These are phyloP conservation scores for Esteya vermicola DNA, from an alignment of 2,329 filamentous ascomycete species.

Conservation along the genomic window DNA sequence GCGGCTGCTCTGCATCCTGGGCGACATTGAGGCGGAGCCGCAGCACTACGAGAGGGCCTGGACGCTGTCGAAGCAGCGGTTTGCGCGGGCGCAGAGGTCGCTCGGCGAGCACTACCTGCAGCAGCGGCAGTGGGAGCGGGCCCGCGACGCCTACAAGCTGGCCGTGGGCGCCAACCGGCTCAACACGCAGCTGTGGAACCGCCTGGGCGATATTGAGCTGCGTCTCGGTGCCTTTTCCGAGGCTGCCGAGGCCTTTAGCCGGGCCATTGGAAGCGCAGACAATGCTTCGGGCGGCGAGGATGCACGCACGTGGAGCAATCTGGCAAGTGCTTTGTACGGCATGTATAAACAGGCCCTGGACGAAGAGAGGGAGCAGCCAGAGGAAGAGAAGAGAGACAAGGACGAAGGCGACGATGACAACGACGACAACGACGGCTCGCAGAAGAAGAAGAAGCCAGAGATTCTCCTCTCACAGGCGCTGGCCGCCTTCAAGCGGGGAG, in stretches of 20 bases:
- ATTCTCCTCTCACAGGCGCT: slow-evolving; percentile 60
- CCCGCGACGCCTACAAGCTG: slow-evolving; percentile 62
- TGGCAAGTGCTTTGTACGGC: slow-evolving; percentile 69
- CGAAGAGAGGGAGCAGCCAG: slow-evolving; percentile 15
- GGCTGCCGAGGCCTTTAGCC: slow-evolving; percentile 70
- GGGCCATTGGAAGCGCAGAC: slow-evolving; percentile 54
- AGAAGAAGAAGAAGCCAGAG: slow-evolving; percentile 13
- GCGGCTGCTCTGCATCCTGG: slow-evolving; percentile 81
- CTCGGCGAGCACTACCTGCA: slow-evolving; percentile 67
- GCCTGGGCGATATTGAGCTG: slow-evolving; percentile 76
- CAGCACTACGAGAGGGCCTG: slow-evolving; percentile 73
- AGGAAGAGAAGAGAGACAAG: slow-evolving; percentile 7
- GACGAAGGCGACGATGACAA: slow-evolving; percentile 14
- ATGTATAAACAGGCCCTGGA: slow-evolving; percentile 42
- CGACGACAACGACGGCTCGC: slow-evolving; percentile 4
- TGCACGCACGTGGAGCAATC: slow-evolving; percentile 87
- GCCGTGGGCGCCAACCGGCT: slow-evolving; percentile 69
- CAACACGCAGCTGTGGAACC: slow-evolving; percentile 75
- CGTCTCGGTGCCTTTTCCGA: slow-evolving; percentile 63
- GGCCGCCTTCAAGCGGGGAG: slow-evolving; percentile 74
- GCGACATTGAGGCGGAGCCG: slow-evolving; percentile 68
- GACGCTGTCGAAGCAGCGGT: slow-evolving; percentile 68
- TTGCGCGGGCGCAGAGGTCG: slow-evolving; percentile 75
- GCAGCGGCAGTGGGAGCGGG: slow-evolving; percentile 49
- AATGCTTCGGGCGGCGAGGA: slow-evolving; percentile 65